Base-by-base conservation (phyloP, 1,284 basidiomycete species). In the Erythrobasidium hasegawianum region DNA sequence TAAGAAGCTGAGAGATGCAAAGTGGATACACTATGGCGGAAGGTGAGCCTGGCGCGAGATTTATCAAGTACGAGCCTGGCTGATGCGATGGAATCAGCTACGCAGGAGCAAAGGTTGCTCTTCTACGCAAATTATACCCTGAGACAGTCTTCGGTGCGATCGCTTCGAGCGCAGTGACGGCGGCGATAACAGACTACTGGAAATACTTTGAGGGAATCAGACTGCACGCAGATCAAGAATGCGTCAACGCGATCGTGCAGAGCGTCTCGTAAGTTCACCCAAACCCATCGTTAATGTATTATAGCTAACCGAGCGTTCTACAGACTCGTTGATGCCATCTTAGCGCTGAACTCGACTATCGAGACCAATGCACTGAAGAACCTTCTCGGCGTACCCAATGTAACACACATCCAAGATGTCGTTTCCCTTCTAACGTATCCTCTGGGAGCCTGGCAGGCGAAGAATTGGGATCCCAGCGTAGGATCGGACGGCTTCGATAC, bases 1-100 rank as follows among this genome's bases (percentile, higher is more conserved):
- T 8, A 86, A 86, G 1, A 83, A 86, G 3, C 84, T 83, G 2
- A 76, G 57, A 62, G 81, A 77, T 33, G 86, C 87, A 0, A 89
- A 90, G 1, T 95, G 93, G 88, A 90, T 97, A 70, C 95, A 95
- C 77, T 96, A 96, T 73, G 94, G 95, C 27, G 90, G 80, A 1
- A 77, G 62, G 62, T 65, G 13, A 74, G 16, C 78, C 87, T 9
- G 10, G 14, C 52, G 18, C n/a, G 8, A 8, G 18, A n/a, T 10
- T 8, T 33, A 11, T 33, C 5, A 5, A 5, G 33, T 5, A 33
- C 11, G 33, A 11, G 33, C n/a, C 80, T 74, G 13, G 38, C 40
- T 14, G 11, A 26, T 7, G 20, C n/a, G 7, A 38, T 13, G 13
- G 5, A 49, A 49, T n/a, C 22, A 22, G 52, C 57, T 50, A 29